Evolutionary conservation across 768 basidiomycete genomes (phyloP), one percentile per base, ranked within the genome.

Genomic region (Macrolepiota albuminosa): DNA sequence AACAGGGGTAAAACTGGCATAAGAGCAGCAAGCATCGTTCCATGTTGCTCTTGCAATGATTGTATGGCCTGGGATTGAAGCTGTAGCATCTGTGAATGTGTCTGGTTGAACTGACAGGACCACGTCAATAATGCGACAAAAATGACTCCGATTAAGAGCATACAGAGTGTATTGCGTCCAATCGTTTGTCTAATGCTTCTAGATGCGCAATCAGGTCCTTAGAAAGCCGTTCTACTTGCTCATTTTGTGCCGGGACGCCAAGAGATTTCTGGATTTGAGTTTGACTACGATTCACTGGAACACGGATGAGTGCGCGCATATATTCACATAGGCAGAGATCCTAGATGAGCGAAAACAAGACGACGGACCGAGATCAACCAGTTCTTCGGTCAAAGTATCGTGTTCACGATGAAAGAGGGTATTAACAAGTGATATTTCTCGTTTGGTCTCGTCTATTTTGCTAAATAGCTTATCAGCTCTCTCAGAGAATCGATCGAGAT

Each of bases 401-500:
- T 80, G 81, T 57, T 84, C 84, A 29, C 75, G 75, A 61, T 87
- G 80, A 60, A 87, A 87, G n/a, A 84, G 71, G 26, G 76, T 76
- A 61, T 84, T 81, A 2, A 83, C 78, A 6, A 75, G 71, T 26
- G 76, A 71, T 34, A 89, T 77, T 63, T 88, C 84, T 6, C 73
- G 69, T 62, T 78, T 80, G 29, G 84, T 76, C 36, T 81, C 76
- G 14, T 84, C 81, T 13, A 88, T 76, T 36, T 73, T 77, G 11
- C 70, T 69, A 1, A 82, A 70, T 26, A 90, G 75, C n/a, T 71
- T 71, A 46, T 82, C 84, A 14, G 86, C 81, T 34, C 80, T 78
- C 7, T 73, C 73, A 0, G 85, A 82, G 60, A 91, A 90, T 64
- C 75, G 81, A 70, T 91, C 87, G 39, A 91, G 77, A 61, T 85